Evolutionary conservation across 2,329 filamentous ascomycete genomes (phyloP).

Genomic region (Hymenoscyphus scutula): DNA sequence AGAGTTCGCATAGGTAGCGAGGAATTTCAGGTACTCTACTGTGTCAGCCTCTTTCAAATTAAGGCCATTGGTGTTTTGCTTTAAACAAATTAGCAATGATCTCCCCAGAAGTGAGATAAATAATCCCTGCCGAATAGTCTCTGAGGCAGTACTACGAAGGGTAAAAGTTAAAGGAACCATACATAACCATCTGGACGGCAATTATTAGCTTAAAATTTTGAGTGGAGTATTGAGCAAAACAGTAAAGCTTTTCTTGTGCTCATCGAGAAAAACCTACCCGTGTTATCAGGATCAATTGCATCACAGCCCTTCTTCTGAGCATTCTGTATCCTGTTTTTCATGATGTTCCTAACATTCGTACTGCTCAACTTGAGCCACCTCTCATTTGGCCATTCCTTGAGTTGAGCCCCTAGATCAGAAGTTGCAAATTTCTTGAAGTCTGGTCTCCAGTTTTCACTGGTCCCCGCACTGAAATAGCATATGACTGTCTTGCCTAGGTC

Average conservation of each 20-base stretch:
- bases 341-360: slow-evolving; percentile 59
- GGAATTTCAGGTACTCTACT: slow-evolving; percentile 57
- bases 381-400: slow-evolving; percentile 66
- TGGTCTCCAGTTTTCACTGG: slow-evolving; percentile 61
- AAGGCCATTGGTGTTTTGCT: slow-evolving; percentile 44
- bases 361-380: slow-evolving; percentile 62
- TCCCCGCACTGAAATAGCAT: slow-evolving; percentile 74
- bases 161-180: background rate
- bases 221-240: background rate
- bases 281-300: slow-evolving; percentile 70
- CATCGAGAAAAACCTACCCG: slow-evolving; percentile 41
- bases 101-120: background rate
- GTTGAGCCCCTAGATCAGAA: slow-evolving; percentile 54
- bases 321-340: slow-evolving; percentile 57
- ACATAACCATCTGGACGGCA: slow-evolving; percentile 9
- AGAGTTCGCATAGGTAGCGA: slow-evolving; percentile 52
- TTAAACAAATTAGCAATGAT: slow-evolving; percentile 37
- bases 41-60: slow-evolving; percentile 54
- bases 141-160: background rate
- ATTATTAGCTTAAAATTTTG: background rate
- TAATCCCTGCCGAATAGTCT: background rate
- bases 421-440: slow-evolving; percentile 53
- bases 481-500: slow-evolving; percentile 58
- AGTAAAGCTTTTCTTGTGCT: background rate
- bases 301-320: slow-evolving; percentile 63